Conservation (phyloP, 139 green algal genomes). For the Mychonastes homosphaera region DNA sequence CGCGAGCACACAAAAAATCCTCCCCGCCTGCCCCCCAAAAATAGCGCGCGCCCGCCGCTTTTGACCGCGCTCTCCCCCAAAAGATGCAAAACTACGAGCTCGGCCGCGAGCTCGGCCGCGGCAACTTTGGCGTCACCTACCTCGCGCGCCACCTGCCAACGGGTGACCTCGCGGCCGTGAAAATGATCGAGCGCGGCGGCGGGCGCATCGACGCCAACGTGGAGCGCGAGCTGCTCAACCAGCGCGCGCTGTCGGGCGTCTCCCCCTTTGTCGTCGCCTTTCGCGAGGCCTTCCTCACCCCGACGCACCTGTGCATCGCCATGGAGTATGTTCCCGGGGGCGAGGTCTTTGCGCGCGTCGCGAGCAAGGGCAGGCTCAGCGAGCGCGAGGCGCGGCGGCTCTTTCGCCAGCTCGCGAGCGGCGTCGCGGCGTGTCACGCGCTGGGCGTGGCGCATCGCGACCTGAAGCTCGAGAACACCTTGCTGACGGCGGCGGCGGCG, state of each 20-base stretch:
- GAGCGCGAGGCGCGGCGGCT: constrained; percentile 97
- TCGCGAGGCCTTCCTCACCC: constrained; percentile 71
- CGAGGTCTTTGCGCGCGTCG: constrained; percentile 95
- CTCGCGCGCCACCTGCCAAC: constrained; percentile 33
- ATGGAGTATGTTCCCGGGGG: constrained; percentile 84
- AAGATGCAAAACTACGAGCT: no score
- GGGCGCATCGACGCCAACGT: constrained; percentile 95
- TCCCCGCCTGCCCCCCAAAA: no score
- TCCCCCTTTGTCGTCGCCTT: constrained; percentile 98
- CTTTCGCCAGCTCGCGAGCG: constrained; percentile 94
- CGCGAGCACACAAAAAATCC: no score
- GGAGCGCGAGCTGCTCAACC: constrained; percentile 96
- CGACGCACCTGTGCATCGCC: constrained; percentile 61
- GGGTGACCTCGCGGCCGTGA: constrained; percentile 40
- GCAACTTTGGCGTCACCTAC: constrained; percentile 93
- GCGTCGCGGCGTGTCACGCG: constrained; percentile 36
- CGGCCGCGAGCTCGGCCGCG: constrained; percentile 63
- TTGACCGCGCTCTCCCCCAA: no score
- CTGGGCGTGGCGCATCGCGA: constrained; percentile 93
- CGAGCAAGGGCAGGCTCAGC: constrained; percentile 76
- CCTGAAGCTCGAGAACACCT: constrained; percentile 97
- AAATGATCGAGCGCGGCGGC: constrained; percentile 44
- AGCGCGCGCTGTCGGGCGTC: constrained; percentile 73
- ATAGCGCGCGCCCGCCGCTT: no score
- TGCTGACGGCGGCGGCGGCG: constrained; percentile 78